Conservation (phyloP, 495 filamentous ascomycete species). For the Penicillium odoratum region DNA sequence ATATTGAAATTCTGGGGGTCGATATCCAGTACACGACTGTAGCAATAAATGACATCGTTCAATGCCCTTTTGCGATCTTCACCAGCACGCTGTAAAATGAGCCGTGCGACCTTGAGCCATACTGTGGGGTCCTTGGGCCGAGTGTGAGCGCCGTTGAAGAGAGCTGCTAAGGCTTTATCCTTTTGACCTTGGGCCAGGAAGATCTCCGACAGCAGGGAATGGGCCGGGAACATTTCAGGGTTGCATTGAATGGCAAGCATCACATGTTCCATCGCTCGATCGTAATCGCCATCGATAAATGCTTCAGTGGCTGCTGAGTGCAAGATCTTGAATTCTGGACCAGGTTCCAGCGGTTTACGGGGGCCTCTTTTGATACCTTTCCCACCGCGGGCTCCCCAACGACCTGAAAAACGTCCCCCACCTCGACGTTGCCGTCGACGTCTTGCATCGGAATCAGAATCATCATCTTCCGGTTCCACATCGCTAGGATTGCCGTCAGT, state of each 20-base stretch:
- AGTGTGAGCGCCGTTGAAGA: conserved; percentile 71
- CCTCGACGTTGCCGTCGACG: conserved; percentile 36
- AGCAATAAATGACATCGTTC: conserved; percentile 64
- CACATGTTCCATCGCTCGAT: conserved; percentile 60
- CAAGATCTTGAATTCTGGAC: conserved; percentile 70
- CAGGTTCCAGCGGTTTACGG: conserved; percentile 71
- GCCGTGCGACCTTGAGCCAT: conserved; percentile 68
- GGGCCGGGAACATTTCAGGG: conserved; percentile 78
- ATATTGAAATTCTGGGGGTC: conserved; percentile 58
- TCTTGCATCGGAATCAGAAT: conserved; percentile 25
- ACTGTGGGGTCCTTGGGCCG: conserved; percentile 63
- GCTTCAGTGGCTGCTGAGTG: conserved; percentile 69
- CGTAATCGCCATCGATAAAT: conserved; percentile 66
- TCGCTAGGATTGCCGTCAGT: conserved; percentile 11
- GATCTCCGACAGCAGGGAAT: conserved; percentile 72
- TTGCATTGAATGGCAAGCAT: conserved; percentile 75
- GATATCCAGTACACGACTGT: conserved; percentile 64
- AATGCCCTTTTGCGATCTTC: conserved; percentile 52
- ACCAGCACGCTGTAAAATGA: conserved; percentile 62
- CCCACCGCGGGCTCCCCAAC: conserved; percentile 46
- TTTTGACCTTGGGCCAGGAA: conserved; percentile 66
- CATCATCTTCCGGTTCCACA: conserved; percentile 34
- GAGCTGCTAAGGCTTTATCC: conserved; percentile 64
- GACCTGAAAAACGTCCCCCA: conserved; percentile 43
- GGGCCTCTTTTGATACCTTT: conserved; percentile 60